Evolutionary conservation across 2,329 filamentous ascomycete genomes (phyloP).

Genomic region (Pyricularia sp.): DNA sequence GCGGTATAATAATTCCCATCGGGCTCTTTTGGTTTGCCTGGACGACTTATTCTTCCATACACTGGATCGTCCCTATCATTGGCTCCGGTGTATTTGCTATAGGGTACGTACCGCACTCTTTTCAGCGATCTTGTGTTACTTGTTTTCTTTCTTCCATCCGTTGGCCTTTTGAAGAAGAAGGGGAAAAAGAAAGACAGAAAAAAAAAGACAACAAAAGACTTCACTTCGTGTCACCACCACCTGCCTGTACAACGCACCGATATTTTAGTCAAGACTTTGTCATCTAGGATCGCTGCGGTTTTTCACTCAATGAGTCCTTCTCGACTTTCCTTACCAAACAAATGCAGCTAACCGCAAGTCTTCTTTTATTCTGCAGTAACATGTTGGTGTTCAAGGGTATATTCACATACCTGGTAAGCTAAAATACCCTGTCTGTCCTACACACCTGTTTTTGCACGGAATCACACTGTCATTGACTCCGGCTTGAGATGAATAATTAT

Average conservation of each 20-base stretch:
- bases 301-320: not conserved
- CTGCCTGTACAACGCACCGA: not conserved
- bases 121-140: not conserved
- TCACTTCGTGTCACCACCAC: not conserved
- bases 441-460: not conserved
- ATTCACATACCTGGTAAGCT: conserved; percentile 75
- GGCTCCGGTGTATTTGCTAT: conserved; percentile 62
- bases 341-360: conserved; percentile 20
- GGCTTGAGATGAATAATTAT: not conserved
- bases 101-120: conserved; percentile 41
- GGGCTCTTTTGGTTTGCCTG: conserved; percentile 86
- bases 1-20: conserved; percentile 68
- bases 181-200: not conserved
- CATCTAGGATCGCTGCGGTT: conserved; percentile 3
- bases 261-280: conserved; percentile 21
- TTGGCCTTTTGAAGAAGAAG: not conserved
- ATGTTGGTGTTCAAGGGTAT: conserved; percentile 75
- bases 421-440: not conserved
- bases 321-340: conserved; percentile 5
- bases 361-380: conserved; percentile 36
- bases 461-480: not conserved
- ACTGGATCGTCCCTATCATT: conserved; percentile 70
- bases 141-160: not conserved
- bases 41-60: conserved; percentile 65
- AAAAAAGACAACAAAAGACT: too few species aligned